Evolutionary conservation across 2,329 filamentous ascomycete genomes (phyloP).

Genomic region (Fusarium tanahbumbuense): DNA sequence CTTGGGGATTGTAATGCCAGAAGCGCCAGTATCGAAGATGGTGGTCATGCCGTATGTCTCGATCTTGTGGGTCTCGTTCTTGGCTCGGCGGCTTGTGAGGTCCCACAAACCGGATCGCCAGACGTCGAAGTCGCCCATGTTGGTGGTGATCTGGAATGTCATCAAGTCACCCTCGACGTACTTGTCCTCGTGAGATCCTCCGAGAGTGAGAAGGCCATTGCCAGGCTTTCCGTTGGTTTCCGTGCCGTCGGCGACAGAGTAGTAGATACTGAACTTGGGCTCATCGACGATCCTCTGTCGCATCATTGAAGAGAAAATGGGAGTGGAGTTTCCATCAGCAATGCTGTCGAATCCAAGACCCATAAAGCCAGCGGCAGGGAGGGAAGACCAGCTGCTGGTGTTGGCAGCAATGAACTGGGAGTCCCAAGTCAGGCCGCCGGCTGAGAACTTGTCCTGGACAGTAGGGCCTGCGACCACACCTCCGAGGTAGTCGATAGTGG

Average conservation of each 20-base stretch:
- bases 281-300: conserved; percentile 46
- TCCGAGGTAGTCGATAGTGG: conserved; percentile 49
- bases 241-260: conserved; percentile 29
- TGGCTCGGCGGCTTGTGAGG: background rate
- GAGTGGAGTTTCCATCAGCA: conserved; percentile 45
- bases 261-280: conserved; percentile 50
- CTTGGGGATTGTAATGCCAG: conserved; percentile 44
- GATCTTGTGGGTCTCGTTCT: conserved; percentile 22
- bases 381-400: conserved; percentile 45
- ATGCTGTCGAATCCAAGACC: conserved; percentile 51
- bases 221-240: conserved; percentile 28
- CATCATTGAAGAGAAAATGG: conserved; percentile 51
- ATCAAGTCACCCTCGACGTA: conserved; percentile 45
- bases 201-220: conserved; percentile 49
- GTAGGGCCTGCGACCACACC: conserved; percentile 43
- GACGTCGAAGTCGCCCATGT: conserved; percentile 41
- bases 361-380: conserved; percentile 51
- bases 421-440: conserved; percentile 40
- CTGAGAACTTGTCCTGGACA: conserved; percentile 45
- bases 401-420: conserved; percentile 49
- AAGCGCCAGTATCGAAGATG: conserved; percentile 52
- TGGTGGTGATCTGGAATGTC: conserved; percentile 26
- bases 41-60: conserved; percentile 14
- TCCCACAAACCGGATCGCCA: conserved; percentile 46
- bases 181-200: conserved; percentile 48